Evolutionary conservation across 768 basidiomycete species (phyloP).

Genomic region (Suillus paluster): DNA sequence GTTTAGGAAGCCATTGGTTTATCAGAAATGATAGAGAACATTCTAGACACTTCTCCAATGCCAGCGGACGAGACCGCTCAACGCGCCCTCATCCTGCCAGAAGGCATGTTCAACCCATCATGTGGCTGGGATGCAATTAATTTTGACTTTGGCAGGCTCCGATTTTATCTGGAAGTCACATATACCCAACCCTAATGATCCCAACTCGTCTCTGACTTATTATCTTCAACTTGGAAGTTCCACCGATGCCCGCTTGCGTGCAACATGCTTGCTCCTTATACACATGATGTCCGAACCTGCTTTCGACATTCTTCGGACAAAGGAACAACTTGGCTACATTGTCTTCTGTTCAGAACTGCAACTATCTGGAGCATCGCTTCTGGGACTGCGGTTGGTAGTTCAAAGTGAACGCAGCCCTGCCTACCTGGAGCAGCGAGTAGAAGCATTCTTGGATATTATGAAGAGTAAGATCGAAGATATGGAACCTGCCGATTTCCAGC

Average conservation of each 20-base stretch:
- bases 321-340: constrained; percentile 95
- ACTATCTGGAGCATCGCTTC: constrained; percentile 65
- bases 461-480: constrained; percentile 68
- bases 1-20: constrained; percentile 77
- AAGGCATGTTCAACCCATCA: constrained; percentile 47
- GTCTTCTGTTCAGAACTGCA: constrained; percentile 66
- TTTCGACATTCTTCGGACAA: constrained; percentile 89
- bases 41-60: constrained; percentile 59
- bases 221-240: constrained; percentile 79
- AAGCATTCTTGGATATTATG: constrained; percentile 84
- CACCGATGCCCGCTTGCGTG: constrained; percentile 64
- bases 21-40: constrained; percentile 70
- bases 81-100: constrained; percentile 67
- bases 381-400: constrained; percentile 81
- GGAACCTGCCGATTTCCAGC: constrained; percentile 70
- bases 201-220: constrained; percentile 88
- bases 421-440: constrained; percentile 87
- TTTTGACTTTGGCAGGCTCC: constrained; percentile 50
- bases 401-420: constrained; percentile 85
- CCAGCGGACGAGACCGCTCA: constrained; percentile 58
- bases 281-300: constrained; percentile 92
- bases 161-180: constrained; percentile 68
- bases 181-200: constrained; percentile 82
- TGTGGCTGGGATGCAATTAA: constrained; percentile 15
- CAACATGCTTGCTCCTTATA: constrained; percentile 69